Evolutionary conservation across 768 basidiomycete species (phyloP).

Genomic region (Nidularia sp.): DNA sequence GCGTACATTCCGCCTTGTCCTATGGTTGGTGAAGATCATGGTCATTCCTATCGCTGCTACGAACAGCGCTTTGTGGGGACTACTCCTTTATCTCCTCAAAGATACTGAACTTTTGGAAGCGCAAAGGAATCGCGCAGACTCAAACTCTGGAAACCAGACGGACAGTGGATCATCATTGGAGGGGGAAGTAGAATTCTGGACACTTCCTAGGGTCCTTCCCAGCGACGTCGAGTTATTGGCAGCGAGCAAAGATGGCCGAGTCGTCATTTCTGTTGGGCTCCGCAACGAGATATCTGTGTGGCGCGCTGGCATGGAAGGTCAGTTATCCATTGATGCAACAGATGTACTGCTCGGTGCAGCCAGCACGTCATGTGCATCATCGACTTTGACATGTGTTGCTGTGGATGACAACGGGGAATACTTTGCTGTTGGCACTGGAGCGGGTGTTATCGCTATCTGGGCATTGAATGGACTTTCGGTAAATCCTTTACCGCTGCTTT

Average conservation of each 20-base stretch:
- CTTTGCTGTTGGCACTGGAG: constrained; percentile 69
- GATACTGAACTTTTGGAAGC: constrained; percentile 89
- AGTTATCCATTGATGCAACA: constrained; percentile 45
- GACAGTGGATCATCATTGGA: constrained; percentile 31
- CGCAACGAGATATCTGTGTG: constrained; percentile 77
- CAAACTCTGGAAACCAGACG: constrained; percentile 24
- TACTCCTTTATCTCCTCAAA: constrained; percentile 85
- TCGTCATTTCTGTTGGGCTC: constrained; percentile 68
- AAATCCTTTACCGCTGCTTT: constrained; percentile 34
- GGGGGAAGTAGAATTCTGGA: constrained; percentile 51
- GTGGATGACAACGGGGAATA: constrained; percentile 57
- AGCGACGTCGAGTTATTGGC: constrained; percentile 84
- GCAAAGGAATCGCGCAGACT: constrained; percentile 60
- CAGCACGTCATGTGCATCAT: constrained; percentile 41
- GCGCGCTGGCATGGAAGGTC: constrained; percentile 39
- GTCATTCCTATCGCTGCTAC: constrained; percentile 81
- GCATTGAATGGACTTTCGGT: constrained; percentile 36
- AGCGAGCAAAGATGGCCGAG: constrained; percentile 59
- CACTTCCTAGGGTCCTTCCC: constrained; percentile 75
- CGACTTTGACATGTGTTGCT: constrained; percentile 56
- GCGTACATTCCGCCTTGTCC: constrained; percentile 48
- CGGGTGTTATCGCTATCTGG: constrained; percentile 65
- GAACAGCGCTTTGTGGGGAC: constrained; percentile 64
- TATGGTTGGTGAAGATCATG: constrained; percentile 83
- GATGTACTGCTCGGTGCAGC: constrained; percentile 47